A percentile compares a stretch with the other conserved stretches of the same genome.
Evolutionary conservation across 441 rosid genomes (phyloP).

Genomic region (Eruca vesicaria): DNA sequence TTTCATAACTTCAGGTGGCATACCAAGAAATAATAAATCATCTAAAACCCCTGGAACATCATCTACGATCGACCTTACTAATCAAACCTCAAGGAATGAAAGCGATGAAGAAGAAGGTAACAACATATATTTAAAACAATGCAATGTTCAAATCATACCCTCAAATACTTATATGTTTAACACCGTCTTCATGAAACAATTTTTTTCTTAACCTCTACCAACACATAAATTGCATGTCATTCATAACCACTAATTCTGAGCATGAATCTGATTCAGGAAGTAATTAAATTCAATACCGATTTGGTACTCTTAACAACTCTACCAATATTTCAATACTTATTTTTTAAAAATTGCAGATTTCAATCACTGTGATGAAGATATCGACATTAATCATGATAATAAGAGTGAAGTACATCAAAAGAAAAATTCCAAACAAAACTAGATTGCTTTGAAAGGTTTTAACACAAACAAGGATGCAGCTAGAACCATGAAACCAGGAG

Average conservation of each 20-base stretch:
- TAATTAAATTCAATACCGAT: no score
- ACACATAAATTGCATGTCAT: background rate
- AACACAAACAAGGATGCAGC: background rate
- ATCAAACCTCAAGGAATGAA: no score
- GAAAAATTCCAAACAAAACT: background rate
- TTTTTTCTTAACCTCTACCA: background rate
- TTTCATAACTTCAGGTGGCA: no score
- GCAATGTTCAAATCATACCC: background rate
- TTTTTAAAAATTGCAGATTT: no score
- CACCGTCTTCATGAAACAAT: background rate
- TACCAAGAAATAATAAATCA: no score
- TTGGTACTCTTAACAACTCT: no score
- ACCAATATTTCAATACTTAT: no score
- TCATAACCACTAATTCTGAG: background rate
- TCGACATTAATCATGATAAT: background rate
- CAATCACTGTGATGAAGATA: background rate
- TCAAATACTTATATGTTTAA: background rate
- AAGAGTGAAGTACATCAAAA: background rate
- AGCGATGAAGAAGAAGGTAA: background rate
- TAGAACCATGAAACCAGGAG: background rate
- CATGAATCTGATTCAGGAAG: background rate
- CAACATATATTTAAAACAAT: background rate
- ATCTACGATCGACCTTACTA: background rate
- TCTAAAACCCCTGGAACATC: no score
- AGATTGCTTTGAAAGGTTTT: background rate